Conservation (phyloP, 176 grass and related monocot genomes). For the Carex pumila region DNA sequence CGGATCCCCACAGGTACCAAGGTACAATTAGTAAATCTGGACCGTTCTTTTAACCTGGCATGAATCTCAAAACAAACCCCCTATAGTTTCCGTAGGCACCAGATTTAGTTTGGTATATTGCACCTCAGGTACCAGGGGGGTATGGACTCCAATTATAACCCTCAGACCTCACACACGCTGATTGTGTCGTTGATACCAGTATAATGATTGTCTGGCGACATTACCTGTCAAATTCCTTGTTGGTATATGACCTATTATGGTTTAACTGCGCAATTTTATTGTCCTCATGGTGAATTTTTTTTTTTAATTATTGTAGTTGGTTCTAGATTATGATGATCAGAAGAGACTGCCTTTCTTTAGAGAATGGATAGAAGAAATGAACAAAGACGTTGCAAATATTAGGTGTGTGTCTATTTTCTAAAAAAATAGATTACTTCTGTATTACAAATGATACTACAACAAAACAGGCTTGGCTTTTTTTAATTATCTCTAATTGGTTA, state of each 20-base stretch:
- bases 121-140: no score
- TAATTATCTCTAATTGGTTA: constrained; percentile 5
- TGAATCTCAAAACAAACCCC: no score
- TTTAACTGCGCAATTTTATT: background rate
- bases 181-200: background rate
- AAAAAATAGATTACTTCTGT: background rate
- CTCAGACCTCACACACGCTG: background rate
- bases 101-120: no score
- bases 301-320: constrained; percentile 45
- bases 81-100: no score
- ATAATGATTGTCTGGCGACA: background rate
- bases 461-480: background rate
- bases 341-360: constrained; percentile 69
- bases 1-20: no score
- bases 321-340: constrained; percentile 90
- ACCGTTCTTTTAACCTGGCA: no score
- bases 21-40: no score
- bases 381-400: constrained; percentile 35
- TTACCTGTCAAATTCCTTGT: background rate
- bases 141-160: background rate
- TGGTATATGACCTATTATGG: background rate
- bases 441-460: background rate
- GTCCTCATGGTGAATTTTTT: constrained; percentile 2
- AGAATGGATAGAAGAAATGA: constrained; percentile 67
- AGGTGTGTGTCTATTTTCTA: constrained; percentile 30